These are phyloP conservation scores for Sphaerulina vaccinii DNA, from an alignment of 2,329 filamentous ascomycete species.

Conservation along the genomic window DNA sequence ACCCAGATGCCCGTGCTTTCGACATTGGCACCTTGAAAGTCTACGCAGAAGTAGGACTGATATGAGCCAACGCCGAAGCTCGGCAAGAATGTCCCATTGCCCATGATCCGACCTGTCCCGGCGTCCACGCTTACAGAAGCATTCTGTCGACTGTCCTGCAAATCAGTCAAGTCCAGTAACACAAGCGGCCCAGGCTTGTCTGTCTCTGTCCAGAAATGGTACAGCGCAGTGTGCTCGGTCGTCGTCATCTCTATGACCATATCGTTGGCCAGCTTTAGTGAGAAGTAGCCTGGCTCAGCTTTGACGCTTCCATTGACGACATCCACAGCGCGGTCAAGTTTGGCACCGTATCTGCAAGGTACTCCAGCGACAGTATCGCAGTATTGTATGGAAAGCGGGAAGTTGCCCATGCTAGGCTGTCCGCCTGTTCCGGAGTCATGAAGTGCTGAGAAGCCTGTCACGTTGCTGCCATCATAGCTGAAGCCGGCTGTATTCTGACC, in stretches of 20 bases:
- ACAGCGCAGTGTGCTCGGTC: slow-evolving; percentile 58
- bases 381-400: slow-evolving; percentile 30
- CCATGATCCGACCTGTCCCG: slow-evolving; percentile 54
- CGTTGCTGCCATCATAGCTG: slow-evolving; percentile 46
- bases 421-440: slow-evolving; percentile 54
- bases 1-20: slow-evolving; percentile 58
- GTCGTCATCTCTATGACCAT: slow-evolving; percentile 61
- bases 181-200: slow-evolving; percentile 51
- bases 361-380: neutral
- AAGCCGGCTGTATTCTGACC: slow-evolving; percentile 58
- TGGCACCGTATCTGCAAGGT: slow-evolving; percentile 51
- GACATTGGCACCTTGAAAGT: slow-evolving; percentile 54
- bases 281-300: slow-evolving; percentile 60
- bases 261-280: slow-evolving; percentile 54
- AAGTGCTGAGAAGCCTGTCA: slow-evolving; percentile 48
- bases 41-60: slow-evolving; percentile 58
- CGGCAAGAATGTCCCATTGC: slow-evolving; percentile 57
- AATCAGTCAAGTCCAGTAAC: slow-evolving; percentile 58
- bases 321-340: slow-evolving; percentile 49
- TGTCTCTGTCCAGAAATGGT: slow-evolving; percentile 52
- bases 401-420: slow-evolving; percentile 25
- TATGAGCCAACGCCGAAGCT: slow-evolving; percentile 62
- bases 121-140: slow-evolving; percentile 55
- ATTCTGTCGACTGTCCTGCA: slow-evolving; percentile 51
- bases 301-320: slow-evolving; percentile 51